These are phyloP conservation scores for Dipodascopsis uninucleata DNA, from an alignment of 805 yeast species.

Conservation along the genomic window DNA sequence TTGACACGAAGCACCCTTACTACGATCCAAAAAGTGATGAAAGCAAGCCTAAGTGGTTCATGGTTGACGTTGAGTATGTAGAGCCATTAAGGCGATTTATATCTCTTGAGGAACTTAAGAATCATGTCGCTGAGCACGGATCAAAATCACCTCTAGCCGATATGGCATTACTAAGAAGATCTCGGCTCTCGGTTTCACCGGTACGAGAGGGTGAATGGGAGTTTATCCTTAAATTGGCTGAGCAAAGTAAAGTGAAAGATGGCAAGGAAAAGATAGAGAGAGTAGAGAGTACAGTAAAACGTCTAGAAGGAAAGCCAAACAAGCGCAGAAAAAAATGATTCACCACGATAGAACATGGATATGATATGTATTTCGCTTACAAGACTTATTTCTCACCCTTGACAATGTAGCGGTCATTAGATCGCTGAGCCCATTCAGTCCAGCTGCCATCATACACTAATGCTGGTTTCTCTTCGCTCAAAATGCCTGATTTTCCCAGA, in stretches of 20 bases:
- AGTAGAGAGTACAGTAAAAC: neutral
- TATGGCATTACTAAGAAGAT: constrained; percentile 47
- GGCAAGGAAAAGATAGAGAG: neutral
- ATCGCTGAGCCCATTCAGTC: constrained; percentile 77
- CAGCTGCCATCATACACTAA: constrained; percentile 67
- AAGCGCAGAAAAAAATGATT: no score
- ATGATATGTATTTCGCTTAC: no score
- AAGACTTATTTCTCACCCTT: constrained; percentile 37
- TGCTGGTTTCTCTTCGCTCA: constrained; percentile 43
- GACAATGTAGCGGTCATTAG: constrained; percentile 52
- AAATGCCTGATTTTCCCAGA: constrained; percentile 45
- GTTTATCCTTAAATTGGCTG: constrained; percentile 40
- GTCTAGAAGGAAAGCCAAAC: no score
- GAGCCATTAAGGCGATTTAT: constrained; percentile 45
- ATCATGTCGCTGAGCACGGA: constrained; percentile 13
- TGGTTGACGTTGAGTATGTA: constrained; percentile 48
- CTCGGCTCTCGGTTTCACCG: constrained; percentile 51
- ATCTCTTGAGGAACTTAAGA: constrained; percentile 42
- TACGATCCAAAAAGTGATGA: constrained; percentile 46
- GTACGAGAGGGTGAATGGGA: constrained; percentile 46
- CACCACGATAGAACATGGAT: no score
- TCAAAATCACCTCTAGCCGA: constrained; percentile 36
- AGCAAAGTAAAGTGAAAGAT: constrained; percentile 25
- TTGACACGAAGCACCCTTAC: constrained; percentile 44
- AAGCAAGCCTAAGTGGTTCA: constrained; percentile 54